Evolutionary conservation across 2,329 filamentous ascomycete genomes (phyloP), one percentile per base, ranked within the genome.

Genomic region (Torrubiellomyces zombiae): DNA sequence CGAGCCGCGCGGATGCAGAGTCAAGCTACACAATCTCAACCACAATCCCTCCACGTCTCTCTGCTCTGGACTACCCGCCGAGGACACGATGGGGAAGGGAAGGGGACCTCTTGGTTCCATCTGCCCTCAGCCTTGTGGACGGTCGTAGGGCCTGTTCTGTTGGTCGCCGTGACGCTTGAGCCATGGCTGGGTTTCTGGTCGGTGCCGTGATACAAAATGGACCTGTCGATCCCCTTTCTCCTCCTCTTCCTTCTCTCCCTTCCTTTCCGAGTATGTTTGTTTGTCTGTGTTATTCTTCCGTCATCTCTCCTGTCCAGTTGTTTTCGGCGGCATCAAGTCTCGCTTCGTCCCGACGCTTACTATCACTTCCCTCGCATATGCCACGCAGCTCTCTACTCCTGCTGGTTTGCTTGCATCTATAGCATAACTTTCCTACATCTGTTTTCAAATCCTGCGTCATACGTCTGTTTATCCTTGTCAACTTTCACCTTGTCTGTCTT

Each of bases 141-240:
- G 23, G 11, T 14, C 8, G 12, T 14, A 10, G 15, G 14, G 20
- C 14, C 14, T 16, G 3, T 22, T 27, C 13, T 14, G 20, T 27
- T 27, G 25, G 25, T 16, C 25, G 3, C 12, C 19, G 15, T 8
- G 7, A 12, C 18, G 14, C 23, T 17, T 11, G 14, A 17, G n/a
- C 19, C 18, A 10, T n/a, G 11, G 10, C 11, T 15, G 14, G 14
- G n/a, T 20, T 13, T 18, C 17, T 14, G 15, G 18, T 25, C 13
- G 17, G 18, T 21, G 19, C 19, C 17, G 11, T n/a, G n/a, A 28
- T 24, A 28, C 26, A 28, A 23, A 28, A 18, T 15, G 26, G 4
- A 14, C 30, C 21, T 31, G 23, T 30, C 25, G 20, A 22, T 32
- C 17, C 25, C 18, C 16, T 20, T 28, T 23, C 32, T 28, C 23